Percentiles rank a stretch among this genome's conserved stretches.
Evolutionary conservation across 2,329 filamentous ascomycete genomes (phyloP).

Genomic region (Elsinoe ampelina): DNA sequence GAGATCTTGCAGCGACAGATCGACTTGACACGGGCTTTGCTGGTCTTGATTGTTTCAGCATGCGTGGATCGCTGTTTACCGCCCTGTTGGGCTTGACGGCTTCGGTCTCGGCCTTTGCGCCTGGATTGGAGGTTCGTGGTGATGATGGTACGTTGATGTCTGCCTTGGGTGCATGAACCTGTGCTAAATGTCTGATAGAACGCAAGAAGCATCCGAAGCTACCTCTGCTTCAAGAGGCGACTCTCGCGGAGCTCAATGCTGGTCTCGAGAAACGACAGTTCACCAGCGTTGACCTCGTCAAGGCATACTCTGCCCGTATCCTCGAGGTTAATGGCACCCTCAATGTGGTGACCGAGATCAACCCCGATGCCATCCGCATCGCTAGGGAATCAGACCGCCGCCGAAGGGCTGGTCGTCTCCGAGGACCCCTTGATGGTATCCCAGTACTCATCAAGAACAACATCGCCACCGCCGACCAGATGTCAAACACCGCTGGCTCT

Average conservation of each 20-base stretch:
- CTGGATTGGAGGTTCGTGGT: not conserved
- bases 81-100: conserved; percentile 10
- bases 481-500: conserved; percentile 58
- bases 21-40: not conserved
- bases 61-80: conserved; percentile 10
- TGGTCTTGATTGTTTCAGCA: not conserved
- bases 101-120: conserved; percentile 6
- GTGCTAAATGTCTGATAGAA: not conserved
- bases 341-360: conserved; percentile 46
- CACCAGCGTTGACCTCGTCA: conserved; percentile 49
- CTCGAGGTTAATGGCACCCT: conserved; percentile 44
- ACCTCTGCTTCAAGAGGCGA: conserved; percentile 34
- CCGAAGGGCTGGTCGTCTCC: conserved; percentile 36
- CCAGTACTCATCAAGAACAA: conserved; percentile 38
- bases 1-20: not conserved
- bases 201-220: not conserved
- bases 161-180: no score
- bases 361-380: conserved; percentile 40
- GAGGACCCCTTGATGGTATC: conserved; percentile 30
- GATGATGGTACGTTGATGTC: not conserved
- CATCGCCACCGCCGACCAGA: conserved; percentile 52
- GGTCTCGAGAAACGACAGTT: conserved; percentile 44
- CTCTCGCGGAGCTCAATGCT: conserved; percentile 40
- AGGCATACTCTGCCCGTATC: conserved; percentile 45
- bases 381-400: conserved; percentile 24